Base-by-base conservation (phyloP, 129 eudicot species). In the Helianthus annuus region DNA sequence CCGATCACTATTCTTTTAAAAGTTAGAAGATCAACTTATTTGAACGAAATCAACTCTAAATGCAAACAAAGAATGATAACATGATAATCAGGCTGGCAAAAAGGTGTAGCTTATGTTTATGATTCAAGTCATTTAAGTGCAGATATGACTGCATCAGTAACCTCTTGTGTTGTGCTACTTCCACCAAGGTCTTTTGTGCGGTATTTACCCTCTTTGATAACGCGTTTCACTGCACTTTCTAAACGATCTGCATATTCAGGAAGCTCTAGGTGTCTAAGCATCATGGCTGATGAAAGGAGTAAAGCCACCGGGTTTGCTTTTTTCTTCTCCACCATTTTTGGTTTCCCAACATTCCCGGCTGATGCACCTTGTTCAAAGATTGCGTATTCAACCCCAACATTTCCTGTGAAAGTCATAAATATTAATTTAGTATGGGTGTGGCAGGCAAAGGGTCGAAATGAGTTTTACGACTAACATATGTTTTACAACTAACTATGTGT, bases 351-450 rank as follows among this genome's bases (percentile, higher is more conserved):
- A 68, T 91, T 91, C 48, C 97, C 97, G 5, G 97, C 97, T 32
- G 97, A 91, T 34, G 97, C 95, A 48, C 97, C 97, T 83, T 91
- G 97, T 83, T 91, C 97, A 63, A 91, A 91, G 51, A 91, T 76
- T 0, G 97, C 95, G 48, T 83, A 83, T 52, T 91, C 90, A 6
- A 89, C 75, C 19, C 97, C 97, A 16, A 88, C 97, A 48, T 91
- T 91, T 54, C 97, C 97, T 91, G 82, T 42, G 58, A 61, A 19
- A 65, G 22, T 19, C 40, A 53, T 53, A 14, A 7, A 14, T 13
- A 14, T 49, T 49, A 13, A 49, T 49, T 49, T 16, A 3, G 14
- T 49, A 14, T 14, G 55, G 55, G 55, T 4, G 55, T n/a, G 55
- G 19, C 16, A 13, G 8, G 19, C 16, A 13, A 49, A 13, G 15